Percentiles rank a stretch among this genome's conserved stretches.
Conservation (phyloP, 208 protist genomes). For the Herpetomonas samuelpessoai region DNA sequence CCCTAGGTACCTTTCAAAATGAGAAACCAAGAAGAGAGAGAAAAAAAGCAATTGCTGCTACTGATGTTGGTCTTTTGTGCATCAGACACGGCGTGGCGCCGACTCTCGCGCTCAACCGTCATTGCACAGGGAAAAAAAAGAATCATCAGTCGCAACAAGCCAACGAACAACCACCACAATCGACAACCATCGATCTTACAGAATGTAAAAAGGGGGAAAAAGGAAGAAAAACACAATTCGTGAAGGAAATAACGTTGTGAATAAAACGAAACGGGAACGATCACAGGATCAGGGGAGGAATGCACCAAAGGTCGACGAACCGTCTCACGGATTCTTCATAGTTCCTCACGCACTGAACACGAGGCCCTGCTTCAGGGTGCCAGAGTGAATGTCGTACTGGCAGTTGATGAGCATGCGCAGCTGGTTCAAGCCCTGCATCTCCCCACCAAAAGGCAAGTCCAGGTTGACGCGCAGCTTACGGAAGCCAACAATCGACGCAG, state of each 20-base stretch:
- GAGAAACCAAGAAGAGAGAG: not conserved
- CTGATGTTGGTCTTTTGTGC: no score
- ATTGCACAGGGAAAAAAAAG: no score
- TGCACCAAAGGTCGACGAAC: no score
- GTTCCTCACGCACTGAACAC: constrained; percentile 78
- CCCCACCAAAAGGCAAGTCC: constrained; percentile 83
- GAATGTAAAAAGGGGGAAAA: constrained; percentile 4
- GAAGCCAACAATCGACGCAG: constrained; percentile 55
- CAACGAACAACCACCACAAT: not conserved
- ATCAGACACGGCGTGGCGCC: no score
- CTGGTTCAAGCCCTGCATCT: constrained; percentile 67
- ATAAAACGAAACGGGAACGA: no score
- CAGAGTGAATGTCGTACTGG: constrained; percentile 79
- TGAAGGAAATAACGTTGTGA: constrained; percentile 2
- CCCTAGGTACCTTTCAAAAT: constrained; percentile 2
- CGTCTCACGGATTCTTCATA: no score
- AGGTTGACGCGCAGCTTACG: constrained; percentile 57
- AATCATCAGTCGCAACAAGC: not conserved
- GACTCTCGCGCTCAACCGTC: no score
- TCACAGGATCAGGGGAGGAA: no score
- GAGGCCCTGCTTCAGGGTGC: constrained; percentile 75
- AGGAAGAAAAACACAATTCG: constrained; percentile 1
- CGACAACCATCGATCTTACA: not conserved
- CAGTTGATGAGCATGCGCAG: constrained; percentile 56
- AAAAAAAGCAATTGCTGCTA: constrained; percentile 5